A percentile compares a stretch with the other conserved stretches of the same genome.
phyloP scores from a whole-genome alignment of 208 protist species.

The Trypanosoma mega region DNA sequence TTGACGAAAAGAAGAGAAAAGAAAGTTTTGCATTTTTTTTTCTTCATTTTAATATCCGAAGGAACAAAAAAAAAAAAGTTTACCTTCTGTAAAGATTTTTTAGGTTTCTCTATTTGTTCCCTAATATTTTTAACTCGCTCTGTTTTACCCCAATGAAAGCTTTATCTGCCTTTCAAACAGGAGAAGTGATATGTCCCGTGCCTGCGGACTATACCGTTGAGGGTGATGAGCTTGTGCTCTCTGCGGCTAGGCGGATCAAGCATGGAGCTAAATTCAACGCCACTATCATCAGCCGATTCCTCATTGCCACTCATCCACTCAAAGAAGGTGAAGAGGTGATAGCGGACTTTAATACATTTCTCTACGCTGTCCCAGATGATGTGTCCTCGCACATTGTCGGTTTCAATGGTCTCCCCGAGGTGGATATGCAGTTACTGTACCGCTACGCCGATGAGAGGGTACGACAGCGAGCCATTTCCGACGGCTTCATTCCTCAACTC shows the following conservation, averaged over 20 bases:
- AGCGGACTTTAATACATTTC: conserved; percentile 66
- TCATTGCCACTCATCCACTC: conserved; percentile 56
- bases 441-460: conserved; percentile 75
- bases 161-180: conserved; percentile 31
- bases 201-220: conserved; percentile 37
- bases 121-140: neutral
- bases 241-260: conserved; percentile 40
- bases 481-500: conserved; percentile 65
- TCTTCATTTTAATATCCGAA: neutral
- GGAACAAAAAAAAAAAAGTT: too few relatives aligned
- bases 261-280: conserved; percentile 66
- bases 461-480: conserved; percentile 60
- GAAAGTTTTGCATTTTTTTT: conserved; percentile 1
- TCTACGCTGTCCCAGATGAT: conserved; percentile 53
- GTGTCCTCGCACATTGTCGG: conserved; percentile 11
- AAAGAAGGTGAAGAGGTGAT: conserved; percentile 39
- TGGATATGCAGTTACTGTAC: conserved; percentile 65
- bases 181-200: conserved; percentile 72
- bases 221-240: conserved; percentile 43
- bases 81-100: neutral
- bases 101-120: neutral
- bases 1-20: neutral
- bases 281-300: conserved; percentile 75
- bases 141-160: conserved; percentile 40
- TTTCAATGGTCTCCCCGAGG: conserved; percentile 61